phyloP scores from a whole-genome alignment of 208 protist genomes.

The Trypanosoma congolense region DNA sequence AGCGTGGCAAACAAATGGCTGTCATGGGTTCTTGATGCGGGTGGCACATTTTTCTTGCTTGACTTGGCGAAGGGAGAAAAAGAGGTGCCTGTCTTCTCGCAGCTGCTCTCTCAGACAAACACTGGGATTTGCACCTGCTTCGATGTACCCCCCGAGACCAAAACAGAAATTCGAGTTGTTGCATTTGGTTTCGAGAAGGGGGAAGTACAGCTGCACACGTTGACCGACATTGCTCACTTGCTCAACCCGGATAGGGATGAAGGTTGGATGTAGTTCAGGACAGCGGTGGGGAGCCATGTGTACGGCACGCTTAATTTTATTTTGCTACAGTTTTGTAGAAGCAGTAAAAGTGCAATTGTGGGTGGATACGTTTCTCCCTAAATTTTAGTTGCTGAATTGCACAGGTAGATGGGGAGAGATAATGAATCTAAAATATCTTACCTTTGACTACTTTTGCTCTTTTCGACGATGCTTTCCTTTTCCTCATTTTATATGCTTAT shows the following conservation, averaged over 20 bases:
- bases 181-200: slow-evolving; percentile 75
- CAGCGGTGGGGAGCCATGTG: background rate
- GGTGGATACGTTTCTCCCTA: too few relatives aligned
- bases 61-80: slow-evolving; percentile 53
- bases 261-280: slow-evolving; percentile 47
- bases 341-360: too few relatives aligned
- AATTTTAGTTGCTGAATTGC: too few relatives aligned
- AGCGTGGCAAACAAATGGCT: slow-evolving; percentile 53
- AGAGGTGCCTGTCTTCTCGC: slow-evolving; percentile 47
- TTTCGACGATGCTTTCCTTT: too few relatives aligned
- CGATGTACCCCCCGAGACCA: slow-evolving; percentile 44
- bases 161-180: slow-evolving; percentile 42
- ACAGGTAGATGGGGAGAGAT: too few relatives aligned
- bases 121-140: slow-evolving; percentile 62
- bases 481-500: too few relatives aligned
- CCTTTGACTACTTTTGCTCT: too few relatives aligned
- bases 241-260: slow-evolving; percentile 50
- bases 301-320: slow-evolving; percentile 8
- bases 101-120: slow-evolving; percentile 43
- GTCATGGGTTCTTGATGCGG: slow-evolving; percentile 61
- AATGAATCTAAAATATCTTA: too few relatives aligned
- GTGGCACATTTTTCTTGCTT: slow-evolving; percentile 59
- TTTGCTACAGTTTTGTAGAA: too few relatives aligned
- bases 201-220: slow-evolving; percentile 60
- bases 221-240: slow-evolving; percentile 35